A percentile compares a stretch with the other conserved stretches of the same genome.
phyloP scores from a whole-genome alignment of 176 grass and related monocot species.

The Otatea glauca region DNA sequence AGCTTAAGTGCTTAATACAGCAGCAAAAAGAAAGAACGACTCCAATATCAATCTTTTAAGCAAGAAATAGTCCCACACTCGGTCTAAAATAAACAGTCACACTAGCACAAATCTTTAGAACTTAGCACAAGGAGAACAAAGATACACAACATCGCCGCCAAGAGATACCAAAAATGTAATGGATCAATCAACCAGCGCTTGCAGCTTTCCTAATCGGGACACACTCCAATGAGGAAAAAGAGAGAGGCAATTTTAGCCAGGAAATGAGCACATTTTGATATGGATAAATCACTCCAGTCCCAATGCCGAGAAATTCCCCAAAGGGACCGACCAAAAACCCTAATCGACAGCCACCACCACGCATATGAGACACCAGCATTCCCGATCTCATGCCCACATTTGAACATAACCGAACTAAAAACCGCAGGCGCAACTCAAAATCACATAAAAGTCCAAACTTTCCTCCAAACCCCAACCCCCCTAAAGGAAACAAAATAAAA shows the following conservation, averaged over 20 bases:
- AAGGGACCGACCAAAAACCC: not conserved
- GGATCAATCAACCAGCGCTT: not conserved
- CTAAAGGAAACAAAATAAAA: not conserved
- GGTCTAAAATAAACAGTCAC: not conserved
- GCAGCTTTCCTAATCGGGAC: not conserved
- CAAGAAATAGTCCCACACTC: not conserved
- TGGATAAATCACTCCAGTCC: not conserved
- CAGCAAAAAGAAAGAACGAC: not conserved
- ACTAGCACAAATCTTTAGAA: not conserved
- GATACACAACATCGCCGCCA: not conserved
- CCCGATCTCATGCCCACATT: not conserved
- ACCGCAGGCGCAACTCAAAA: not conserved
- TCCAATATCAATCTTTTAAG: not conserved
- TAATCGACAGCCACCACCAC: not conserved
- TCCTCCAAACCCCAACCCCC: not conserved
- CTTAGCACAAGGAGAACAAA: not conserved
- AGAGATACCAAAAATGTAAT: conserved; percentile 2
- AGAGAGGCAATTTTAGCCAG: not conserved
- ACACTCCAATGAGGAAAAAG: not conserved
- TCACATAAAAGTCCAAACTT: not conserved
- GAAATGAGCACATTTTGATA: conserved; percentile 16
- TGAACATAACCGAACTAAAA: not conserved
- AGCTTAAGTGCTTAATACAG: not conserved
- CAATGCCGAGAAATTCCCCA: not conserved
- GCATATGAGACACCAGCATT: not conserved